A percentile compares a stretch with the other conserved stretches of the same genome.
phyloP scores from a whole-genome alignment of 1,284 basidiomycete genomes.

The Leccinum griseonigrum region DNA sequence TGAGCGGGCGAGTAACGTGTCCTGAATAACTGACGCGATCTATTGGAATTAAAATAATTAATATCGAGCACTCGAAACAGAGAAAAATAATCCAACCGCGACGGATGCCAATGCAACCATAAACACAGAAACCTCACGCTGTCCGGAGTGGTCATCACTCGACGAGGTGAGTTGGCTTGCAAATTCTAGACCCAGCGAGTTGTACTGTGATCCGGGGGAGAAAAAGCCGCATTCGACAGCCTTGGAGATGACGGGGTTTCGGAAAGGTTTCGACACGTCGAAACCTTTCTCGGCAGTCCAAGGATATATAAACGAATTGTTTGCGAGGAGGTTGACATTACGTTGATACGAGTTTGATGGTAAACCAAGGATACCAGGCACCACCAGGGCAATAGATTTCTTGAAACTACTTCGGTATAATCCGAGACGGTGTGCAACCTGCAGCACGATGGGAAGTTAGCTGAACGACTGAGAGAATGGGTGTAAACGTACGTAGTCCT shows the following conservation, averaged over 20 bases:
- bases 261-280: not conserved
- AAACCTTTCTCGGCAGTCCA: not conserved
- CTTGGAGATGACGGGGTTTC: not conserved
- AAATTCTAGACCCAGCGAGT: not conserved
- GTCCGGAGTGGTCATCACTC: accelerated
- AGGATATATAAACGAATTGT: not conserved
- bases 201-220: not conserved
- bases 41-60: too few species aligned
- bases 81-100: too few species aligned
- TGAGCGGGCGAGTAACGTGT: not conserved
- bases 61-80: too few species aligned
- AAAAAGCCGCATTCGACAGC: not conserved
- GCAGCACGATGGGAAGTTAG: too few species aligned
- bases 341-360: too few species aligned
- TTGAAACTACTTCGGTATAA: too few species aligned
- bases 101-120: not conserved
- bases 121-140: not conserved
- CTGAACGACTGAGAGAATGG: too few species aligned
- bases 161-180: not conserved
- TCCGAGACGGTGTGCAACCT: too few species aligned
- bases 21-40: not conserved
- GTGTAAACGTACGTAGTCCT: too few species aligned
- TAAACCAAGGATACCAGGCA: too few species aligned
- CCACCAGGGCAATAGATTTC: too few species aligned
- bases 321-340: too few species aligned